phyloP scores from a whole-genome alignment of 306 rosid species.

The Lotus japonicus region DNA sequence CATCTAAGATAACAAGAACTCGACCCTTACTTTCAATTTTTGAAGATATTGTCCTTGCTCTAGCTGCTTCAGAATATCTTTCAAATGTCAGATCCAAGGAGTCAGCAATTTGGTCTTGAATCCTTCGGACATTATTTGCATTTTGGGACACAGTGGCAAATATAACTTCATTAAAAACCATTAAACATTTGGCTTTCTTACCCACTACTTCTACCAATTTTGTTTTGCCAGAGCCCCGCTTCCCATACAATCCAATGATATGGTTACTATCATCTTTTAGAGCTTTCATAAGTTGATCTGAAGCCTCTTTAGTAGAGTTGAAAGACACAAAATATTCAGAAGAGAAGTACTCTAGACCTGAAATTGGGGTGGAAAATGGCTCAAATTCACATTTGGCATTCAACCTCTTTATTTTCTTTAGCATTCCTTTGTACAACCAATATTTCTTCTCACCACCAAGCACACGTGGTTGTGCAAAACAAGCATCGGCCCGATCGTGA shows the following conservation, averaged over 20 bases:
- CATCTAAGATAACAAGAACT: too few species aligned
- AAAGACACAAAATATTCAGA: not conserved
- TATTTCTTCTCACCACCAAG: too few species aligned
- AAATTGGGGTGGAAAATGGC: not conserved
- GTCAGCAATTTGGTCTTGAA: too few species aligned
- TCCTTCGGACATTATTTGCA: not conserved
- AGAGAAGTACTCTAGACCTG: constrained; percentile 3
- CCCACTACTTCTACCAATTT: not conserved
- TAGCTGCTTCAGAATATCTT: too few species aligned
- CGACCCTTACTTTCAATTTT: too few species aligned
- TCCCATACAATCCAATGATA: constrained; percentile 4
- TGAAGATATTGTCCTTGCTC: too few species aligned
- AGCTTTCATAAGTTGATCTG: not conserved
- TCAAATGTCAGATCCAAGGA: too few species aligned
- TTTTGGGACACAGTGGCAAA: not conserved
- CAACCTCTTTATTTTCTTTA: not conserved
- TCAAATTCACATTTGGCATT: not conserved
- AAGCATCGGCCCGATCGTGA: too few species aligned
- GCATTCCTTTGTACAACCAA: too few species aligned
- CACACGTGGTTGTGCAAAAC: too few species aligned
- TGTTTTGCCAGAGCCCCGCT: too few species aligned
- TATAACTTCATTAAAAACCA: constrained; percentile 10
- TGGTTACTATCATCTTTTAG: not conserved
- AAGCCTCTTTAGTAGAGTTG: not conserved
- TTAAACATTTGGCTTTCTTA: not conserved